Evolutionary conservation across 805 yeast species (phyloP).

Genomic region (Candida glaebosa): DNA sequence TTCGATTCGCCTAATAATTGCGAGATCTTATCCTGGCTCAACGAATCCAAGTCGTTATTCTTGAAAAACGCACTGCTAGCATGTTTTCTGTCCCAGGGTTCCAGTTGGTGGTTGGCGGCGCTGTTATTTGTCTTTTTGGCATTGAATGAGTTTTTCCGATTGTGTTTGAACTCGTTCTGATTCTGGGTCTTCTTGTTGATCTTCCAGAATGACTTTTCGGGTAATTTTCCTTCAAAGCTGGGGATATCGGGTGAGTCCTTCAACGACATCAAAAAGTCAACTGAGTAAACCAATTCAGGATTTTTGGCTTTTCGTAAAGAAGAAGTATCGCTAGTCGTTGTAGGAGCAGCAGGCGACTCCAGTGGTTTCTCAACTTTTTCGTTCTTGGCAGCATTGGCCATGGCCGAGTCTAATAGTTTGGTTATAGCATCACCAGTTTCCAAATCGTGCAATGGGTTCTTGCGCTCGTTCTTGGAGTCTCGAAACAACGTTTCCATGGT

Average conservation of each 20-base stretch:
- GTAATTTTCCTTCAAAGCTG: conserved; percentile 33
- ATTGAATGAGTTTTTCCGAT: conserved; percentile 14
- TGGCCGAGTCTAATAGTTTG: conserved; percentile 42
- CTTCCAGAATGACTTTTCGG: conserved; percentile 50
- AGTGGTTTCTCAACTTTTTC: conserved; percentile 4
- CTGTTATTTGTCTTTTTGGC: conserved; percentile 9
- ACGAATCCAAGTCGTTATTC: conserved; percentile 24
- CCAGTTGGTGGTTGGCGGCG: conserved; percentile 13
- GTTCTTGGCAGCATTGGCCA: conserved; percentile 42
- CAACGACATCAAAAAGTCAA: conserved; percentile 27
- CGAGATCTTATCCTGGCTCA: conserved; percentile 31
- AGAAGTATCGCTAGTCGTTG: not conserved
- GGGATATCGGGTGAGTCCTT: conserved; percentile 33
- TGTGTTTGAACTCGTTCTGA: conserved; percentile 8
- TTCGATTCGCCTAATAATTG: conserved; percentile 33
- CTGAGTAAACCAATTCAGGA: conserved; percentile 16
- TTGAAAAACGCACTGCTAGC: conserved; percentile 12
- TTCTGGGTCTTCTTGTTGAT: conserved; percentile 19
- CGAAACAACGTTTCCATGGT: conserved; percentile 2
- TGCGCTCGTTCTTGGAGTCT: not conserved
- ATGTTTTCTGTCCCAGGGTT: conserved; percentile 31
- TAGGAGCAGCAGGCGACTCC: conserved; percentile 13
- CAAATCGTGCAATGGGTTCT: conserved; percentile 10
- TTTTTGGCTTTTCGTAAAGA: not conserved
- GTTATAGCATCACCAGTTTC: conserved; percentile 38